phyloP scores from a whole-genome alignment of 345 rosid species.

The Citrus australasica region DNA sequence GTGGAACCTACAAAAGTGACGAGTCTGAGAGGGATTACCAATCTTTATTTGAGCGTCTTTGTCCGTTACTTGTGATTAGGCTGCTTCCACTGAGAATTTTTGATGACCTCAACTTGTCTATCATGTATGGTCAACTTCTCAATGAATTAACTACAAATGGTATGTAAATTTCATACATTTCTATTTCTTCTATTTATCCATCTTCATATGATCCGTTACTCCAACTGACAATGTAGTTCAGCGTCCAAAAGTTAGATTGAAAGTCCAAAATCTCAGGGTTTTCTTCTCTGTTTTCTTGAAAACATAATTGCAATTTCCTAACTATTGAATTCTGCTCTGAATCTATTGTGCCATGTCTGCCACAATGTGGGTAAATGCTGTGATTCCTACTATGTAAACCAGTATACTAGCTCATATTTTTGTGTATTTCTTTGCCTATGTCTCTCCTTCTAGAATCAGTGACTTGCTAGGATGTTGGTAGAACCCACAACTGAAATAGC shows the following conservation, averaged over 20 bases:
- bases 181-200: conserved; percentile 1
- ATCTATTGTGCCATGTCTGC: background rate
- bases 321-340: background rate
- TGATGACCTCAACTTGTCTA: conserved; percentile 43
- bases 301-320: background rate
- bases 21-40: conserved; percentile 37
- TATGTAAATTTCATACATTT: conserved; percentile 21
- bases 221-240: background rate
- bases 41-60: conserved; percentile 67
- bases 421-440: background rate
- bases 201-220: background rate
- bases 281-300: background rate
- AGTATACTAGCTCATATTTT: background rate
- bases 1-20: conserved; percentile 26
- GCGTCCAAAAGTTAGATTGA: background rate
- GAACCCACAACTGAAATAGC: background rate
- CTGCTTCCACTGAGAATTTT: conserved; percentile 84
- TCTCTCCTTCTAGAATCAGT: background rate
- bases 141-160: conserved; percentile 36
- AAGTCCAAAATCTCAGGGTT: background rate
- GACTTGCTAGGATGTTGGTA: background rate
- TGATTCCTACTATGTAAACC: background rate
- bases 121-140: conserved; percentile 55
- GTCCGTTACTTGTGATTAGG: conserved; percentile 80
- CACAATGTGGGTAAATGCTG: background rate